Evolutionary conservation across 2,329 filamentous ascomycete species (phyloP), one percentile per base, ranked within the genome.

Genomic region (Nothophaeocryptopus gaeumannii): DNA sequence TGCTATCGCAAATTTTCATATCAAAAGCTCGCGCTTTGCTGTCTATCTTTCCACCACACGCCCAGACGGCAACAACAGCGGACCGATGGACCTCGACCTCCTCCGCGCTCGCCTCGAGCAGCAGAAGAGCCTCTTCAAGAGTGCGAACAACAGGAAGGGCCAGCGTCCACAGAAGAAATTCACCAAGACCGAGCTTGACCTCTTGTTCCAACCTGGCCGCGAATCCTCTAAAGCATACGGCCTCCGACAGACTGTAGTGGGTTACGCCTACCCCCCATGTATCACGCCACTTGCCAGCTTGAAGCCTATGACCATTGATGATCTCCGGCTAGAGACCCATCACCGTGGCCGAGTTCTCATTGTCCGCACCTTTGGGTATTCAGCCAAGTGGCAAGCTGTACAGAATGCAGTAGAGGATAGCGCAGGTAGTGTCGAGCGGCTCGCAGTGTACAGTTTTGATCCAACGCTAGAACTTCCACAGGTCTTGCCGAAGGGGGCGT

Each of bases 381-480:
- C 56, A 2, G 4, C 10, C 1, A 40, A 48, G 5, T 34, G 34
- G 11, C 29, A 32, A 26, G 44, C 40, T 5, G 38, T 57, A 5
- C 39, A 51, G 31, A 56, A 45, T 14, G 50, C 34, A 47, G 54
- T 73, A 62, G 50, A 64, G 50, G 60, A 74, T 65, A 36, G 70
- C 54, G 20, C 66, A 51, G 48, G 70, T 63, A 54, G 70, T 56
- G 58, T 71, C 63, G 55, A 72, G 45, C 44, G 50, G 1, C 13
- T 60, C 11, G 33, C 55, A 1, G 15, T 58, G 20, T 62, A 54
- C 45, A 56, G 57, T 20, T 35, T 43, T 33, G 45, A 54, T 15
- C 11, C 33, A 4, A 14, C 9, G 13, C 37, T 51, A 2, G 10
- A 39, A 8, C 29, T 50, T 1, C 15, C 49, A 4, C 36, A 51